Evolutionary conservation across 2,329 filamentous ascomycete genomes (phyloP).

Genomic region (Cordyceps fumosorosea): DNA sequence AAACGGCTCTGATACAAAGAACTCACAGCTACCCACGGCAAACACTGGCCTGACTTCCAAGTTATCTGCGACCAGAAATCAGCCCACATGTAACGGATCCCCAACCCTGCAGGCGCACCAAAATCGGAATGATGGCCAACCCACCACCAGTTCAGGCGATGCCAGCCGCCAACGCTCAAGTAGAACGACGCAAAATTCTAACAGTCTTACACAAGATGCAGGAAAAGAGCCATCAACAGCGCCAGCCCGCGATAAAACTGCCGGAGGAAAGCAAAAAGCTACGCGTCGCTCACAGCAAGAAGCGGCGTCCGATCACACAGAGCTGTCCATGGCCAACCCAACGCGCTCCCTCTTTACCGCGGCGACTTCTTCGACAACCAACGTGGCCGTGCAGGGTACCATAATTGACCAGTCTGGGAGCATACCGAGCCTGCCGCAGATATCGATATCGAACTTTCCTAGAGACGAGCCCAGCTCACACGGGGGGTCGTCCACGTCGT

Average conservation of each 20-base stretch:
- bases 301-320: slow-evolving; percentile 12
- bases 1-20: slow-evolving; percentile 21
- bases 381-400: slow-evolving; percentile 35
- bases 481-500: slow-evolving; percentile 16
- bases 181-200: not conserved
- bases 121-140: not conserved
- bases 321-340: slow-evolving; percentile 15
- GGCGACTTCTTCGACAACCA: slow-evolving; percentile 34
- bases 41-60: not conserved
- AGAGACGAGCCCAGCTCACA: slow-evolving; percentile 9
- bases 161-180: not conserved
- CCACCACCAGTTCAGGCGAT: not conserved
- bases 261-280: slow-evolving; percentile 16
- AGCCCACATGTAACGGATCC: not conserved
- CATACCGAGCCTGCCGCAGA: slow-evolving; percentile 4
- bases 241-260: not conserved
- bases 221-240: not conserved
- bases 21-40: not conserved
- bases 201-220: not conserved
- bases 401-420: slow-evolving; percentile 35
- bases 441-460: not conserved
- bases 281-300: slow-evolving; percentile 22
- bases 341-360: slow-evolving; percentile 26
- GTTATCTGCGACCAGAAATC: not conserved
- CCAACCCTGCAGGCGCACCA: not conserved